phyloP scores from a whole-genome alignment of 1,284 basidiomycete genomes.

The Cutaneotrichosporon daszewskae region DNA sequence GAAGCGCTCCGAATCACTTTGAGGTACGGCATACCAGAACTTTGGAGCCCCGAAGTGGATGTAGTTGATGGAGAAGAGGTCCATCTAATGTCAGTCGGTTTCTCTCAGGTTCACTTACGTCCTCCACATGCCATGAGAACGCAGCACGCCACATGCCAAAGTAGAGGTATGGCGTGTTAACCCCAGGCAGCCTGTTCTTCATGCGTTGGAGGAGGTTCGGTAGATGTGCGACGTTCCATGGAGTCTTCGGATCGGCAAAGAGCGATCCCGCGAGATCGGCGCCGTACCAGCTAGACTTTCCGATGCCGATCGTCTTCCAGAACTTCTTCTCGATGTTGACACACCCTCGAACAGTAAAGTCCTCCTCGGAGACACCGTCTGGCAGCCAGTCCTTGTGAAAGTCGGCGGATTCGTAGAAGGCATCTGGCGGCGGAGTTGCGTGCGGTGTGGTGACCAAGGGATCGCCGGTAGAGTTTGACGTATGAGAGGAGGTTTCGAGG shows the following conservation, averaged over 20 bases:
- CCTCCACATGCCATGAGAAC: constrained; percentile 98
- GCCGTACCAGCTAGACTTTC: constrained; percentile 86
- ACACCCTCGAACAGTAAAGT: constrained; percentile 82
- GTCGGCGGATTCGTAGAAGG: constrained; percentile 65
- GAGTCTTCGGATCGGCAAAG: constrained; percentile 70
- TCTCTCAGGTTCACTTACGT: constrained; percentile 43
- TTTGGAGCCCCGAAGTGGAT: constrained; percentile 97
- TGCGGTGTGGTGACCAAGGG: constrained; percentile 29
- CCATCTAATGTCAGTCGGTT: constrained; percentile 57
- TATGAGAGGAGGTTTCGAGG: constrained; percentile 26
- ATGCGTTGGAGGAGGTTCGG: constrained; percentile 74
- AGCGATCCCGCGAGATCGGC: constrained; percentile 82
- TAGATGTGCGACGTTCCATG: constrained; percentile 91
- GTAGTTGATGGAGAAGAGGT: constrained; percentile 97
- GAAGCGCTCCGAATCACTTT: constrained; percentile 67
- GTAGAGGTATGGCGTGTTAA: constrained; percentile 96
- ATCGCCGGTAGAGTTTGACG: constrained; percentile 33
- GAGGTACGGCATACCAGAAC: constrained; percentile 93
- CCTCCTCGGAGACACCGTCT: constrained; percentile 58
- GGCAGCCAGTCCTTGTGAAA: constrained; percentile 72
- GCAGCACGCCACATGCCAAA: constrained; percentile 99
- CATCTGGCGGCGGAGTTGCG: constrained; percentile 12
- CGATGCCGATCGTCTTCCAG: constrained; percentile 76
- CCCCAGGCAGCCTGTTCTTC: constrained; percentile 71
- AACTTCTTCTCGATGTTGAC: constrained; percentile 80